Evolutionary conservation across 345 rosid genomes (phyloP), one percentile per base, ranked within the genome.

Genomic region (Lumnitzera littorea): DNA sequence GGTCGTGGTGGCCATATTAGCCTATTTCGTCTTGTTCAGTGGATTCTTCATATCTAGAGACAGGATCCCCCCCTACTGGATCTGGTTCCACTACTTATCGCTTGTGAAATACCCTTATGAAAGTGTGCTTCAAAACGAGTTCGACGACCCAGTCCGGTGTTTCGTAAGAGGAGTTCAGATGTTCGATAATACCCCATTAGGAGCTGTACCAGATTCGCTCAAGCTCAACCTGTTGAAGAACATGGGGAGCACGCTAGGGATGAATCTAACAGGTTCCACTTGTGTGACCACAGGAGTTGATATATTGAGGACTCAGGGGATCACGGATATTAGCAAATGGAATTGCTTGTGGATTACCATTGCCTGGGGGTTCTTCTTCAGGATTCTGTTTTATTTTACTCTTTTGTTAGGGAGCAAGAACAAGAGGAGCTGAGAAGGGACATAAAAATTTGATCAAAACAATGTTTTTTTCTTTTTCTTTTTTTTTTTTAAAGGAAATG

Each of bases 281-380:
- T 94, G 97, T 52, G 80, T 94, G 72, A 90, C 90, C 1, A 89
- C 87, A 0, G 99, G 96, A 1, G 29, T 62, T 13, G 96, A 87
- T 58, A 65, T 84, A 1, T 29, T 94, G 76, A 59, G 54, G 67
- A 82, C 78, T 57, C 95, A 86, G 60, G 99, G 96, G 48, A 70
- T 94, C 5, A 86, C 90, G 0, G 88, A 90, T 24, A 48, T 94
- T 11, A 72, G 74, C 62, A 90, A 86, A 64, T 94, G 99, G 99
- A 71, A 74, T 51, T 94, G 99, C 78, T 65, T 94, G 65, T 88
- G 94, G 97, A 71, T 94, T 24, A 83, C 88, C 9, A 73, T 86
- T 15, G 99, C 95, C 13, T 90, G 97, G 97, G 99, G 99, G 0
- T 87, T 90, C 78, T 81, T 90, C 58, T 94, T 94, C 62, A 85